A percentile compares a stretch with the other conserved stretches of the same genome.
phyloP scores from a whole-genome alignment of 202 grass and related monocot species.

The Alloteropsis angusta region DNA sequence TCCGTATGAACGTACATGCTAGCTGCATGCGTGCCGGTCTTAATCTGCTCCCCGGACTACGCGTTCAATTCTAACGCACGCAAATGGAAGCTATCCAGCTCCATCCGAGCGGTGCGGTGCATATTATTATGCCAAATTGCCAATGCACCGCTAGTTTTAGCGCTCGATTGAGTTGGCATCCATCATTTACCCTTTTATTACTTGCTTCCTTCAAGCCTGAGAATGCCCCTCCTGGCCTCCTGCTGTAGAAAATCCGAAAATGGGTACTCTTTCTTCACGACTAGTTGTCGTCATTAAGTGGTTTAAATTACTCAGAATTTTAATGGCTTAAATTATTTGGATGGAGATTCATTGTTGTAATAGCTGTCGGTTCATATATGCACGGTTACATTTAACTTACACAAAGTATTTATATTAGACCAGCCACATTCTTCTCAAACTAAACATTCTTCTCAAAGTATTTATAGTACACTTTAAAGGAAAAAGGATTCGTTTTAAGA shows the following conservation, averaged over 20 bases:
- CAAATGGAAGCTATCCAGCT: neutral
- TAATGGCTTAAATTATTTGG: neutral
- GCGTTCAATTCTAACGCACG: neutral
- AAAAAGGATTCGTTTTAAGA: neutral
- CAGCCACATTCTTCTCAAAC: neutral
- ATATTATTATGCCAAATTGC: neutral
- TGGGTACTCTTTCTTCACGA: neutral
- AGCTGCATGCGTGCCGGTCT: neutral
- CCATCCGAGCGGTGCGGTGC: neutral
- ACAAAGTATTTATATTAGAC: neutral
- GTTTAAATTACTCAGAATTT: neutral
- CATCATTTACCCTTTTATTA: neutral
- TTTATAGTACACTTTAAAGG: too few relatives aligned
- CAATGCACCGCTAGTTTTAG: neutral
- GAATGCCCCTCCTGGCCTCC: neutral
- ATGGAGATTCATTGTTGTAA: neutral
- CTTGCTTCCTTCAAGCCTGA: neutral
- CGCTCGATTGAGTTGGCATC: neutral
- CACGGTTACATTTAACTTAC: neutral
- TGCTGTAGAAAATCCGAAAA: neutral
- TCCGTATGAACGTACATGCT: neutral
- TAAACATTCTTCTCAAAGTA: neutral
- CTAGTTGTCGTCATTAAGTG: neutral
- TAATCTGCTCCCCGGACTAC: neutral
- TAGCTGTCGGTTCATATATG: neutral